Evolutionary conservation across 192 early-diverging fungal species (phyloP).

Genomic region (Nowakowskiella sp.): DNA sequence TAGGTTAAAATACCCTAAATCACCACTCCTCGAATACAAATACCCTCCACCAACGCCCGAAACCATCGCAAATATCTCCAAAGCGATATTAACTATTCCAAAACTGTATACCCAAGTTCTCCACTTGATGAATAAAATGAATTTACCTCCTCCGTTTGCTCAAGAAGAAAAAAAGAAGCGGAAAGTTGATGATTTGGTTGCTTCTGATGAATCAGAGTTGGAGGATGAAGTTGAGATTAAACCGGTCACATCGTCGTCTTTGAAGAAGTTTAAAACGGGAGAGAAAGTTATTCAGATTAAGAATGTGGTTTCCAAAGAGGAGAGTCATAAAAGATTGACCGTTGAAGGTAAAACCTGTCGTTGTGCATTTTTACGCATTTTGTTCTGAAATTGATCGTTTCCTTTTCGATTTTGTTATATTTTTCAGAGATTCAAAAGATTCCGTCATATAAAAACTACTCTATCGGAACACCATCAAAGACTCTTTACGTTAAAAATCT

Average conservation of each 20-base stretch:
- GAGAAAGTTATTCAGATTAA: conserved; percentile 7
- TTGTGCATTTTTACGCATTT: neutral
- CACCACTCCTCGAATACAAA: conserved; percentile 6
- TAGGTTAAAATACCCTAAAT: conserved; percentile 1
- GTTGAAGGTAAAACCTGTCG: conserved; percentile 1
- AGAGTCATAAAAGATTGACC: conserved; percentile 1
- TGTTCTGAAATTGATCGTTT: neutral
- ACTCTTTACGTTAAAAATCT: conserved; percentile 43
- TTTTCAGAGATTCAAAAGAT: conserved; percentile 29
- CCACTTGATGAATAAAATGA: conserved; percentile 59
- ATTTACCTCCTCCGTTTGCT: conserved; percentile 46
- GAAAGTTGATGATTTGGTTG: conserved; percentile 34
- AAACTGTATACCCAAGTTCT: conserved; percentile 52
- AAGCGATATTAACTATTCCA: conserved; percentile 43
- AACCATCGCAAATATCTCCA: conserved; percentile 42
- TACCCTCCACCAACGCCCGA: conserved; percentile 25
- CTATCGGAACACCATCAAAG: conserved; percentile 18
- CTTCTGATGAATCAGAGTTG: conserved; percentile 41
- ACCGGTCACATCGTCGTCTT: neutral
- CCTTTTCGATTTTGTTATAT: neutral
- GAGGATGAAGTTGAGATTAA: conserved; percentile 20
- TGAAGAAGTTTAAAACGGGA: neutral
- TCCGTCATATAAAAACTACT: conserved; percentile 32
- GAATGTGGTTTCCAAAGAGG: no score
- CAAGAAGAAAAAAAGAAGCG: conserved; percentile 15